Evolutionary conservation across 2,329 filamentous ascomycete genomes (phyloP).

Genomic region (Talaromyces rugulosus): DNA sequence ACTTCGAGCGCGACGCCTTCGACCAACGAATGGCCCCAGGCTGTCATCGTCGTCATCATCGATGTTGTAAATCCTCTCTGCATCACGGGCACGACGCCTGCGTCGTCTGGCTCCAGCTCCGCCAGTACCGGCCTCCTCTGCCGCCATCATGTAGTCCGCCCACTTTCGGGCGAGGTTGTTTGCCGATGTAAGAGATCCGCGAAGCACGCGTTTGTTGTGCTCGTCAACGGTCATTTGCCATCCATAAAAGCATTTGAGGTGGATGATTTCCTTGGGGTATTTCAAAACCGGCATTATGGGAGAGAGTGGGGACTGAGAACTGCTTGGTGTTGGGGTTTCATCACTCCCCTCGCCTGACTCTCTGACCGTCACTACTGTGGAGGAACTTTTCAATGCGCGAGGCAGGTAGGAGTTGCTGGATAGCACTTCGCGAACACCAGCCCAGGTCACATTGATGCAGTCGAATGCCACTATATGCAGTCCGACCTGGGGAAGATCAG

Average conservation of each 20-base stretch:
- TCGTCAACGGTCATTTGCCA: slow-evolving; percentile 95
- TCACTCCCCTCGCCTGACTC: slow-evolving; percentile 20
- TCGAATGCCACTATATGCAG: slow-evolving; percentile 82
- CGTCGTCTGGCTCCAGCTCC: slow-evolving; percentile 62
- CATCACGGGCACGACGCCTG: slow-evolving; percentile 73
- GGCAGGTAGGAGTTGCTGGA: slow-evolving; percentile 75
- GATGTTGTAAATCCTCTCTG: slow-evolving; percentile 67
- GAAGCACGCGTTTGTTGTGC: slow-evolving; percentile 79
- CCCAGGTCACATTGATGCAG: slow-evolving; percentile 89
- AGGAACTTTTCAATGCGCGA: slow-evolving; percentile 39
- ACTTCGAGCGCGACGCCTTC: slow-evolving; percentile 61
- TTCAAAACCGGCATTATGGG: not conserved
- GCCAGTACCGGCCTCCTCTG: slow-evolving; percentile 70
- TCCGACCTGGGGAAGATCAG: slow-evolving; percentile 53
- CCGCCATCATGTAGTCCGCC: slow-evolving; percentile 90
- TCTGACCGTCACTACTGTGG: slow-evolving; percentile 30
- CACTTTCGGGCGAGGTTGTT: slow-evolving; percentile 81
- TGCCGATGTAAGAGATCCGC: slow-evolving; percentile 70
- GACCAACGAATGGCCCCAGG: slow-evolving; percentile 39
- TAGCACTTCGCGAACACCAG: slow-evolving; percentile 79
- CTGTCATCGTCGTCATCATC: slow-evolving; percentile 69
- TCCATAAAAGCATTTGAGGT: slow-evolving; percentile 88
- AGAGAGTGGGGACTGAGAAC: slow-evolving; percentile 5
- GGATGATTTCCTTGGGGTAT: slow-evolving; percentile 74
- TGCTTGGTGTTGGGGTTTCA: slow-evolving; percentile 16